Evolutionary conservation across 768 basidiomycete species (phyloP).

Genomic region (Suillus hirtellus): DNA sequence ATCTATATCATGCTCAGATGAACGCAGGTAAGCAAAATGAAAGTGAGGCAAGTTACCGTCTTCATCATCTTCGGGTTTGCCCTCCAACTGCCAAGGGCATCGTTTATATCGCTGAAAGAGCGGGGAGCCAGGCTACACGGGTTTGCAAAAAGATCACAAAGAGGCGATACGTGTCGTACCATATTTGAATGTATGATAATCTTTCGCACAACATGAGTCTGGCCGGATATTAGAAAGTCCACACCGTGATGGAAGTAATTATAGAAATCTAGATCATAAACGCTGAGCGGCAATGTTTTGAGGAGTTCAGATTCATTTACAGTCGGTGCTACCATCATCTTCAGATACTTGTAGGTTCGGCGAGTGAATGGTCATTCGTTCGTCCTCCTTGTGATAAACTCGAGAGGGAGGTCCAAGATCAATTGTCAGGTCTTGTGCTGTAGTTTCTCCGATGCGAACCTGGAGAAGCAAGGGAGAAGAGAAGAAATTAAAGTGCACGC

Average conservation of each 20-base stretch:
- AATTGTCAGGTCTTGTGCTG: constrained; percentile 75
- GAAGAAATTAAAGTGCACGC: constrained; percentile 69
- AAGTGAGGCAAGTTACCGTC: constrained; percentile 50
- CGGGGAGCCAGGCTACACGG: constrained; percentile 75
- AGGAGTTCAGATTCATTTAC: constrained; percentile 33
- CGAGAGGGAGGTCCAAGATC: constrained; percentile 80
- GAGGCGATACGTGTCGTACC: constrained; percentile 43
- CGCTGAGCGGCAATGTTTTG: constrained; percentile 12
- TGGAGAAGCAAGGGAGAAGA: constrained; percentile 51
- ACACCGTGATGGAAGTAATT: constrained; percentile 93
- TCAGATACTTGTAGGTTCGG: constrained; percentile 42
- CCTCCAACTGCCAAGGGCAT: constrained; percentile 88
- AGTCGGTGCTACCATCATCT: constrained; percentile 51
- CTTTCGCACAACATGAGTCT: constrained; percentile 75
- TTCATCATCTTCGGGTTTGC: constrained; percentile 78
- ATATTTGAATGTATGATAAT: constrained; percentile 87
- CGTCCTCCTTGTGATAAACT: constrained; percentile 86
- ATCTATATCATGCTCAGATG: constrained; percentile 43
- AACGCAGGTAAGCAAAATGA: background rate
- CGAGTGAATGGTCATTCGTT: constrained; percentile 82
- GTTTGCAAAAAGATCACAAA: constrained; percentile 8
- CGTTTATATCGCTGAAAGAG: constrained; percentile 90
- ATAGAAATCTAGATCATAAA: constrained; percentile 65
- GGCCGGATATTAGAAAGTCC: constrained; percentile 79
- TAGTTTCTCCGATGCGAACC: constrained; percentile 71